Evolutionary conservation across 345 rosid genomes (phyloP).

Genomic region (Salix viminalis): DNA sequence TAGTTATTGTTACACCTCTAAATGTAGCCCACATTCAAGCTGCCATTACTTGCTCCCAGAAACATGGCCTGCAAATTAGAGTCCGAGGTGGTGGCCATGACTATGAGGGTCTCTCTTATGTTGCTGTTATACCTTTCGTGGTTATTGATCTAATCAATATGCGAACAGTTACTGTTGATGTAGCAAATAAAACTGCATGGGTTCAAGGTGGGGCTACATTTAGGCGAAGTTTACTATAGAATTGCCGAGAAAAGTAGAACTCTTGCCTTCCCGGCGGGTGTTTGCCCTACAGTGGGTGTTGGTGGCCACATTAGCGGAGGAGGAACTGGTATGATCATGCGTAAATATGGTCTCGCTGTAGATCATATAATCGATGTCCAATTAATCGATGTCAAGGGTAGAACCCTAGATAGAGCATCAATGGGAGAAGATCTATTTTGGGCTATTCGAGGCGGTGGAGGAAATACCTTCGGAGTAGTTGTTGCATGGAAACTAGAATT

Average conservation of each 20-base stretch:
- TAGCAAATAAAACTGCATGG: conserved; percentile 14
- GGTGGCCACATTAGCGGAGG: conserved; percentile 29
- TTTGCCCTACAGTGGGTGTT: conserved; percentile 17
- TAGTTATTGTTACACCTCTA: conserved; percentile 8
- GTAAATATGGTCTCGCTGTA: conserved; percentile 19
- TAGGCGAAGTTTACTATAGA: conserved; percentile 14
- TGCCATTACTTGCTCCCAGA: not conserved
- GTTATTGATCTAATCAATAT: conserved; percentile 19
- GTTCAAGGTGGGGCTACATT: conserved; percentile 22
- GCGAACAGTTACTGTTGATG: conserved; percentile 3
- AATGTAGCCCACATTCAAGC: conserved; percentile 4
- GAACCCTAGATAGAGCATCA: conserved; percentile 8
- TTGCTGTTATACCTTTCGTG: conserved; percentile 6
- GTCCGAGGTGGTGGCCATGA: conserved; percentile 23
- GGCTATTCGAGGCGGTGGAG: conserved; percentile 22
- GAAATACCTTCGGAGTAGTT: conserved; percentile 14
- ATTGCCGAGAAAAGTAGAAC: conserved; percentile 9
- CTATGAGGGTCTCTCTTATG: conserved; percentile 17
- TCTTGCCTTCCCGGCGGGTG: conserved; percentile 21
- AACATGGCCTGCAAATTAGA: conserved; percentile 8
- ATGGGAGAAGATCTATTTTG: conserved; percentile 18
- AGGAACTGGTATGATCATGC: conserved; percentile 13
- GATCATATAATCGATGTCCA: conserved; percentile 14
- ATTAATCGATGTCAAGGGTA: conserved; percentile 10
- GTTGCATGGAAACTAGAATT: not conserved